phyloP scores from a whole-genome alignment of 1,284 basidiomycete species.

The Marasmius sp. region DNA sequence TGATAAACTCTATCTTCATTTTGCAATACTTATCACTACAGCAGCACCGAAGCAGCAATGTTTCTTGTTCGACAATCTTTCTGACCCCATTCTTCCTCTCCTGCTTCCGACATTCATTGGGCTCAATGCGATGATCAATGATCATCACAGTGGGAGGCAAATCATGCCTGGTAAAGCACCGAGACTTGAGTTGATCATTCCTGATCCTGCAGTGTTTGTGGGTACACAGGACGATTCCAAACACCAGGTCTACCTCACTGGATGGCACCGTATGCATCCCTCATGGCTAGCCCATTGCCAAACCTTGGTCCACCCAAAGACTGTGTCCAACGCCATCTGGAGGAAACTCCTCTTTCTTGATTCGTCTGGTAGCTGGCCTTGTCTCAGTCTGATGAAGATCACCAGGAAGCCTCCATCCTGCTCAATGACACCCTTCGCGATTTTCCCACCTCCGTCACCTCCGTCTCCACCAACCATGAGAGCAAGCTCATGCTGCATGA shows the following conservation, averaged over 20 bases:
- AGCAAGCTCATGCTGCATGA: not conserved
- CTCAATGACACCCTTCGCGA: not conserved
- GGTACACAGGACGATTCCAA: not conserved
- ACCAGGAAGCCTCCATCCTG: no score
- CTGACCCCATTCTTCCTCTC: not conserved
- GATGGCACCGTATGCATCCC: not conserved
- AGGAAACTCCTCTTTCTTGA: no score
- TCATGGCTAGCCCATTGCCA: not conserved
- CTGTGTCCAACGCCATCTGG: no score
- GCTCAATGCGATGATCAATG: not conserved
- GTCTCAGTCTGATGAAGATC: no score
- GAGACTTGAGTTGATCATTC: not conserved
- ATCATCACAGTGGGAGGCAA: no score
- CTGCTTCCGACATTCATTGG: not conserved
- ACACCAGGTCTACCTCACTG: not conserved
- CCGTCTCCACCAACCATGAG: not conserved
- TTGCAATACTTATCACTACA: not conserved
- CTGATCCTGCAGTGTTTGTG: not conserved
- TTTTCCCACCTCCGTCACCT: no score
- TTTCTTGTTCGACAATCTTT: not conserved
- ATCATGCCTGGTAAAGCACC: not conserved
- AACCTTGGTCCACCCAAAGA: no score
- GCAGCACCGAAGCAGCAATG: not conserved
- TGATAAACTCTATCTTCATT: not conserved
- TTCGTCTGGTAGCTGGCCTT: no score